Evolutionary conservation across 164 flowering plant species (phyloP).

Genomic region (Stephania yunnanensis): DNA sequence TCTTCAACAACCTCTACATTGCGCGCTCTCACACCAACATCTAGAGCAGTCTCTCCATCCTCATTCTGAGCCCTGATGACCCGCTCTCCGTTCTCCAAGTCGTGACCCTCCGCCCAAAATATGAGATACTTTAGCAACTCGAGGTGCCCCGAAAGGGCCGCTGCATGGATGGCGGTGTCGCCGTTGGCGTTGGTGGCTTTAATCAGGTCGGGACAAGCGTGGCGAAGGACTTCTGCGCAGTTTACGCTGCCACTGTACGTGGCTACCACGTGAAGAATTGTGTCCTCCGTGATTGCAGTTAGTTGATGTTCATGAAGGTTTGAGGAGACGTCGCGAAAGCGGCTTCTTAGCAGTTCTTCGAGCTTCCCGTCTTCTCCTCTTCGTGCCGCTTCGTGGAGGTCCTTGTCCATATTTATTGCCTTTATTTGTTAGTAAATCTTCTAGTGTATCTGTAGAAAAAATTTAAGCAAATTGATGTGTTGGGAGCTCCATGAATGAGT

Average conservation of each 20-base stretch:
- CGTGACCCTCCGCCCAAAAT: background rate
- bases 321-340: background rate
- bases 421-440: too few relatives aligned
- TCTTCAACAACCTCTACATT: too few relatives aligned
- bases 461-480: too few relatives aligned
- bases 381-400: background rate
- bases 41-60: background rate
- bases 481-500: too few relatives aligned
- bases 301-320: background rate
- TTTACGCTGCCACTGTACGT: background rate
- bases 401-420: background rate
- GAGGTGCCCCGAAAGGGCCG: background rate
- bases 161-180: background rate
- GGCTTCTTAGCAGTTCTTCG: too few relatives aligned
- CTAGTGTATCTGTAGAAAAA: too few relatives aligned
- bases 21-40: background rate
- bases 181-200: background rate
- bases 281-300: background rate
- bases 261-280: background rate
- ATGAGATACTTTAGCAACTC: background rate
- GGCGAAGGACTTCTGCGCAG: background rate
- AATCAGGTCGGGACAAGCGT: background rate
- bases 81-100: background rate
- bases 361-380: background rate
- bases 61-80: background rate